Conservation (phyloP, 164 flowering plant species). For the Chimonanthus praecox region DNA sequence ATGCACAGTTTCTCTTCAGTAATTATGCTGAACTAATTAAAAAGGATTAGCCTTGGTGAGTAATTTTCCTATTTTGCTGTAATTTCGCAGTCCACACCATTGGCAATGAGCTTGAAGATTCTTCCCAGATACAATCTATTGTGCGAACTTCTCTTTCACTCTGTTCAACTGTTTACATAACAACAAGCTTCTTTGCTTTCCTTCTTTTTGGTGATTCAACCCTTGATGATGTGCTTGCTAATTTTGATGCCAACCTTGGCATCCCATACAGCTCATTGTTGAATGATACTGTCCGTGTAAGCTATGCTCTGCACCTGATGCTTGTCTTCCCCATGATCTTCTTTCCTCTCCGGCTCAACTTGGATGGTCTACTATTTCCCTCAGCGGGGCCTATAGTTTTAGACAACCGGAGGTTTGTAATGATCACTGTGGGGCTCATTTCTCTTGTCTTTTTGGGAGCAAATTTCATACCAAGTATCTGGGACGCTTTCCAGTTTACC, state of each 20-base stretch:
- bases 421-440: constrained; percentile 51
- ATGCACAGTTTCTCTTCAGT: not conserved
- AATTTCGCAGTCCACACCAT: constrained; percentile 80
- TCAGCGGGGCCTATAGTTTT: constrained; percentile 44
- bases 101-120: constrained; percentile 80
- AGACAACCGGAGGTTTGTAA: constrained; percentile 63
- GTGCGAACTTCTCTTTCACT: constrained; percentile 65
- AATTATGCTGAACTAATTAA: no score
- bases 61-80: not conserved
- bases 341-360: constrained; percentile 71
- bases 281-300: constrained; percentile 83
- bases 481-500: constrained; percentile 98
- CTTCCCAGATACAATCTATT: constrained; percentile 53
- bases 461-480: constrained; percentile 91
- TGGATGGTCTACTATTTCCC: constrained; percentile 87
- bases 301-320: constrained; percentile 90
- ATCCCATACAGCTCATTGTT: constrained; percentile 73
- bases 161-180: constrained; percentile 76
- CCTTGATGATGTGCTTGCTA: constrained; percentile 89
- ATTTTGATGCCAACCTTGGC: constrained; percentile 75
- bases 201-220: constrained; percentile 87
- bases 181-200: constrained; percentile 86
- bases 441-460: constrained; percentile 69
- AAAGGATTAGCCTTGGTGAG: not conserved
- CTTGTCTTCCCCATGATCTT: constrained; percentile 91